phyloP scores from a whole-genome alignment of 2,329 filamentous ascomycete species.

The Teratosphaeria nubilosa region DNA sequence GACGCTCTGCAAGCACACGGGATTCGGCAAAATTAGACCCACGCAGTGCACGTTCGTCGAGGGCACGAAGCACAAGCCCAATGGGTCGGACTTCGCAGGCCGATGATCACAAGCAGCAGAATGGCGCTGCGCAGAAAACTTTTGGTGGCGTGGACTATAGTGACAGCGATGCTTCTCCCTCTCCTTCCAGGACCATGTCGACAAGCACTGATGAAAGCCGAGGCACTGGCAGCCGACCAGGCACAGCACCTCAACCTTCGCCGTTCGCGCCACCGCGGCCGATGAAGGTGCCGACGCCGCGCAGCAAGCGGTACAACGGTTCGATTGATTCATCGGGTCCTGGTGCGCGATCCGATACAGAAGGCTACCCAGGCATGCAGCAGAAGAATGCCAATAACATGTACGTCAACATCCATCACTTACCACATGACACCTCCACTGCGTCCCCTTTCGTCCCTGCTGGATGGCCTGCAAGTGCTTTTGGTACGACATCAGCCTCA shows the following conservation, averaged over 20 bases:
- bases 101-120: constrained; percentile 2
- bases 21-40: constrained; percentile 26
- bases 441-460: constrained; percentile 1
- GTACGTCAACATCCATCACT: constrained; percentile 15
- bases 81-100: constrained; percentile 6
- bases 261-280: constrained; percentile 11
- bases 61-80: constrained; percentile 19
- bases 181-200: constrained; percentile 3
- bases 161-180: constrained; percentile 14
- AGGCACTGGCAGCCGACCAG: constrained; percentile 6
- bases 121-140: constrained; percentile 4
- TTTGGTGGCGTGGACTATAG: constrained; percentile 13
- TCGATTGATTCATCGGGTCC: constrained; percentile 3
- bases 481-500: neutral
- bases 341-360: constrained; percentile 10
- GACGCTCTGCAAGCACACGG: constrained; percentile 44
- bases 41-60: constrained; percentile 4
- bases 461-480: neutral
- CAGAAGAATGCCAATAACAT: constrained; percentile 24
- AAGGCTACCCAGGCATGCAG: constrained; percentile 15
- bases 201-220: constrained; percentile 2
- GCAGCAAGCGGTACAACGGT: constrained; percentile 20
- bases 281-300: constrained; percentile 23
- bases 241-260: constrained; percentile 5
- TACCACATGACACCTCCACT: constrained; percentile 1